phyloP scores from a whole-genome alignment of 805 yeast species.

The Lipomyces orientalis region DNA sequence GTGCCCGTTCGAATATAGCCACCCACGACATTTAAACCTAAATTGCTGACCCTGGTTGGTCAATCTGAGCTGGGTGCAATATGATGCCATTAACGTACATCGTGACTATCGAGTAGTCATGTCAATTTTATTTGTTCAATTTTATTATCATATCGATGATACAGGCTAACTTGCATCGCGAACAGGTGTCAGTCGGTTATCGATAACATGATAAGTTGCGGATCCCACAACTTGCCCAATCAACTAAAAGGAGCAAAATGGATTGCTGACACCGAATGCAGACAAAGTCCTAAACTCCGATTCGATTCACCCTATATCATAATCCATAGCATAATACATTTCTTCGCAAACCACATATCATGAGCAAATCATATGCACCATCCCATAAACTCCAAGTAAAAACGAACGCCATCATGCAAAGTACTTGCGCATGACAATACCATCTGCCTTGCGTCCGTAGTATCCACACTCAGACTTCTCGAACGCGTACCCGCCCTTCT shows the following conservation, averaged over 20 bases:
- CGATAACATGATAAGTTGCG: too few species aligned
- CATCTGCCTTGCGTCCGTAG: constrained; percentile 18
- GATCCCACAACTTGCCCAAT: too few species aligned
- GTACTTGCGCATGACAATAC: constrained; percentile 24
- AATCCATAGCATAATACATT: neutral
- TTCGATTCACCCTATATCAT: neutral
- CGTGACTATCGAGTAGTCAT: too few species aligned
- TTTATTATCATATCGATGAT: too few species aligned
- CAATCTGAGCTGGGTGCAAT: too few species aligned
- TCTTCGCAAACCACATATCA: neutral
- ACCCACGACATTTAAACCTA: neutral
- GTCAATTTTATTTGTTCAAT: too few species aligned
- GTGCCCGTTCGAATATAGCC: too few species aligned
- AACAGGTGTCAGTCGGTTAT: too few species aligned
- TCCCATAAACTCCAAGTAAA: neutral
- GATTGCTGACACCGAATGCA: neutral
- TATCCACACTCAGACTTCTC: constrained; percentile 23
- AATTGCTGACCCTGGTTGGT: neutral
- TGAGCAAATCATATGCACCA: neutral
- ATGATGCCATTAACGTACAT: too few species aligned
- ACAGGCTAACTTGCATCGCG: too few species aligned
- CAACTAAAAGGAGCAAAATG: too few species aligned
- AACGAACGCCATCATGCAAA: neutral
- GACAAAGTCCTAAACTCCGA: neutral
- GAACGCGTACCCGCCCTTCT: constrained; percentile 17